Base-by-base conservation (phyloP, 2,329 filamentous ascomycete species). In the Talaromyces sp. region DNA sequence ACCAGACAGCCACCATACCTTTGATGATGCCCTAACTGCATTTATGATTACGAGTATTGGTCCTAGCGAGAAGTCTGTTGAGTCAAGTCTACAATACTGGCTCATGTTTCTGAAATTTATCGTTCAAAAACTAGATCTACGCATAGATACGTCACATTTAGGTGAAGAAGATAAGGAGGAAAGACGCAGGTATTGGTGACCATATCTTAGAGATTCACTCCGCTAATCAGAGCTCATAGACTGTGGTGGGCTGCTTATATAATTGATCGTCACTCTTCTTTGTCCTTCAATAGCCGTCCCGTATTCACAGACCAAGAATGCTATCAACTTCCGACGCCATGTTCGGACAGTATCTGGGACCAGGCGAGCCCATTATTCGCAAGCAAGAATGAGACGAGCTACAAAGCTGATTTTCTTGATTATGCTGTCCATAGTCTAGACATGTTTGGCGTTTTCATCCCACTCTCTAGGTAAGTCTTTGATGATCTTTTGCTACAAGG, bases 21-120 rank as follows among this genome's bases (percentile, higher is more conserved):
- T 57, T 14, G 52, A 57, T 22, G 33, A 57, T 19, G 52, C 52
- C 14, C 33, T 57, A n/a, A 57, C 52, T 57, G 52, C 52, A 10
- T 57, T 57, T 37, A 39, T 57, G 52, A 57, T 57, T 57, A 57
- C 52, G 52, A 37, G 16, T 39, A 57, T 57, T 39, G 52, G 31
- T 22, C 52, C 52, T 19, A 57, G 52, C 33, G 52, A 57, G n/a
- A 57, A 57, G 52, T 57, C 52, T 39, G 52, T 57, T 10, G 52
- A 57, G 33, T 57, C 52, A 4, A 57, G 52, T 39, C 52, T 57
- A 39, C 52, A 57, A 57, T 57, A 57, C 33, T 57, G 52, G 52
- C 52, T 57, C 27, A 57, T 39, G 31, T 57, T 57, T 31, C 52
- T 57, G 27, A 57, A 57, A 16, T 57, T 57, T 39, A 57, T 57